Percentiles rank a stretch among this genome's conserved stretches.
Conservation (phyloP, 768 basidiomycete species). For the Cubamyces sp. region DNA sequence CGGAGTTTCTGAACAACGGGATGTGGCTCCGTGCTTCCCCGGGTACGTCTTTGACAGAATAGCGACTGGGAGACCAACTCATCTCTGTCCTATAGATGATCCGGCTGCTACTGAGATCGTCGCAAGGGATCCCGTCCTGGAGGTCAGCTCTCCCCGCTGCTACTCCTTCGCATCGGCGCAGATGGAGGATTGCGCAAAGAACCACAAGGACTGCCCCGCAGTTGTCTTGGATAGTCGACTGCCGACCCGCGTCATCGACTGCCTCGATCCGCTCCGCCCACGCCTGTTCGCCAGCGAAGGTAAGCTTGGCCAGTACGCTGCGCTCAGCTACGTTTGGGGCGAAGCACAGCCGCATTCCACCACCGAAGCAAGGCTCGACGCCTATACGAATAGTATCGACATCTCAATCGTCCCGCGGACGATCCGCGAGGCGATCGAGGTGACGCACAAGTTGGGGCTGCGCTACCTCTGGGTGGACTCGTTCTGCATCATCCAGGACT, state of each 20-base stretch:
- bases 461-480: constrained; percentile 24
- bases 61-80: too few relatives aligned
- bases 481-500: constrained; percentile 23
- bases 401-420: constrained; percentile 9
- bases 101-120: constrained; percentile 1
- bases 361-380: constrained; percentile 5
- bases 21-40: background rate
- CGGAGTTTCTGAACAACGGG: too few relatives aligned
- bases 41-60: background rate
- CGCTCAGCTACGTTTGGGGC: constrained; percentile 21
- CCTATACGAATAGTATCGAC: constrained; percentile 10
- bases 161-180: background rate
- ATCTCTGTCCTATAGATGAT: background rate
- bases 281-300: background rate
- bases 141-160: background rate
- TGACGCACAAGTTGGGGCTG: constrained; percentile 6
- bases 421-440: constrained; percentile 15
- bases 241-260: constrained; percentile 17
- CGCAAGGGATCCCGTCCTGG: background rate
- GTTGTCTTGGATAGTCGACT: background rate
- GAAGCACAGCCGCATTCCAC: background rate
- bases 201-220: constrained; percentile 6
- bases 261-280: constrained; percentile 8
- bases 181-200: constrained; percentile 4
- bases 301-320: constrained; percentile 1